These are phyloP conservation scores for Phialemoniopsis sp. DNA, from an alignment of 2,329 filamentous ascomycete species.

Conservation along the genomic window DNA sequence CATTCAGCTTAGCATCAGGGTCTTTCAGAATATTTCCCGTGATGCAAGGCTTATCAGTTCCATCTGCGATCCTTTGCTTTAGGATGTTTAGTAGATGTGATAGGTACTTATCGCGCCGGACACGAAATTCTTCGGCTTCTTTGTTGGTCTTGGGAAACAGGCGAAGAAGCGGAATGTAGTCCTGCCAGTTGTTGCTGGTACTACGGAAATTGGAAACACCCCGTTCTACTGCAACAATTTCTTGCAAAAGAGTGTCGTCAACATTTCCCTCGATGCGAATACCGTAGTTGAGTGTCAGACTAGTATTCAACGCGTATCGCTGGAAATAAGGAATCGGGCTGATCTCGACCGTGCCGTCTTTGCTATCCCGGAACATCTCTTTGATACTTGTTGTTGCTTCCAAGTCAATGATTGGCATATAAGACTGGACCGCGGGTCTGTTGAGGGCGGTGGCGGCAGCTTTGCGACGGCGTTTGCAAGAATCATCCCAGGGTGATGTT, in stretches of 20 bases:
- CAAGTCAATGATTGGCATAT: slow-evolving; percentile 79
- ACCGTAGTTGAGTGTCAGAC: slow-evolving; percentile 62
- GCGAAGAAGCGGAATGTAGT: slow-evolving; percentile 74
- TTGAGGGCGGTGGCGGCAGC: slow-evolving; percentile 76
- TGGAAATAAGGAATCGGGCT: slow-evolving; percentile 70
- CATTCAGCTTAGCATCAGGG: slow-evolving; percentile 35
- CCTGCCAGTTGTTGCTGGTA: slow-evolving; percentile 80
- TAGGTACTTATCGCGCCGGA: slow-evolving; percentile 63
- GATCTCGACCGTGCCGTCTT: slow-evolving; percentile 55
- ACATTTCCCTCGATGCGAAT: slow-evolving; percentile 51
- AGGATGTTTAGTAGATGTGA: slow-evolving; percentile 62
- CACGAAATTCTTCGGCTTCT: slow-evolving; percentile 60
- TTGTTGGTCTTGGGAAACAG: slow-evolving; percentile 58
- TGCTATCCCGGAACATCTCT: slow-evolving; percentile 55
- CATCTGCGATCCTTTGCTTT: slow-evolving; percentile 30
- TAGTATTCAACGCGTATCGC: slow-evolving; percentile 43
- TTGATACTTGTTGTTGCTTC: slow-evolving; percentile 63
- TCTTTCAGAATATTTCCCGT: slow-evolving; percentile 51
- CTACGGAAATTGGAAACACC: slow-evolving; percentile 72
- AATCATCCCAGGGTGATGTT: slow-evolving; percentile 64
- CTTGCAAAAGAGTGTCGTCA: slow-evolving; percentile 66
- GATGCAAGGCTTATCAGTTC: slow-evolving; percentile 35
- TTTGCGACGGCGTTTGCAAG: slow-evolving; percentile 74
- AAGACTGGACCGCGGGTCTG: slow-evolving; percentile 63
- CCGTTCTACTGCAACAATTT: slow-evolving; percentile 73